Percentiles rank a stretch among this genome's conserved stretches.
Conservation (phyloP, 2,329 filamentous ascomycete genomes). For the Pseudogymnoascus sp. region DNA sequence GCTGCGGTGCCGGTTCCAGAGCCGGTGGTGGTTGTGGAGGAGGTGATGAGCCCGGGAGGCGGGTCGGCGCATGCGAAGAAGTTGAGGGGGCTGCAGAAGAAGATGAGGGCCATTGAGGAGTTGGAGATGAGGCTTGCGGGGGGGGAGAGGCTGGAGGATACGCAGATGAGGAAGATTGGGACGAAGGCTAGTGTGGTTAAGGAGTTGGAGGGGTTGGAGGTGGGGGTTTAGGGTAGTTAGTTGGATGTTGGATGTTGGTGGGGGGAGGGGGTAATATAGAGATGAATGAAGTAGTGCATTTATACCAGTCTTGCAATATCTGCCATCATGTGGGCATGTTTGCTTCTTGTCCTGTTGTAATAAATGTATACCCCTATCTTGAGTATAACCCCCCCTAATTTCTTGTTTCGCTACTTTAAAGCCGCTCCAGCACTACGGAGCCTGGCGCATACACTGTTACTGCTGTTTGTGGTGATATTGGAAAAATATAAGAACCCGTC, state of each 20-base stretch:
- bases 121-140: conserved; percentile 92
- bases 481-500: not conserved
- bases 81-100: conserved; percentile 87
- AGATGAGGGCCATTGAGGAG: conserved; percentile 95
- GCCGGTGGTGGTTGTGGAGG: conserved; percentile 38
- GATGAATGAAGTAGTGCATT: not conserved
- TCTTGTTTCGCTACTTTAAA: not conserved
- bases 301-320: not conserved
- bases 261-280: not conserved
- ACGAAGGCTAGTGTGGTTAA: conserved; percentile 79
- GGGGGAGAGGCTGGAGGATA: conserved; percentile 96
- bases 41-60: conserved; percentile 48
- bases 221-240: not conserved
- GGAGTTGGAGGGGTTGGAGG: conserved; percentile 58
- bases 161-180: conserved; percentile 95
- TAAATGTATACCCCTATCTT: not conserved
- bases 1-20: conserved; percentile 44
- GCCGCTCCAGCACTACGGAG: not conserved
- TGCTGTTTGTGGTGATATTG: not conserved
- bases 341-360: not conserved
- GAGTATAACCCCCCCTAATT: not conserved
- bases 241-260: not conserved
- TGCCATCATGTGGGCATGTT: not conserved
- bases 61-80: conserved; percentile 85
- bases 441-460: not conserved